A percentile compares a stretch with the other conserved stretches of the same genome.
Conservation (phyloP, 1,139 yeast species). For the Lodderomyces theae region DNA sequence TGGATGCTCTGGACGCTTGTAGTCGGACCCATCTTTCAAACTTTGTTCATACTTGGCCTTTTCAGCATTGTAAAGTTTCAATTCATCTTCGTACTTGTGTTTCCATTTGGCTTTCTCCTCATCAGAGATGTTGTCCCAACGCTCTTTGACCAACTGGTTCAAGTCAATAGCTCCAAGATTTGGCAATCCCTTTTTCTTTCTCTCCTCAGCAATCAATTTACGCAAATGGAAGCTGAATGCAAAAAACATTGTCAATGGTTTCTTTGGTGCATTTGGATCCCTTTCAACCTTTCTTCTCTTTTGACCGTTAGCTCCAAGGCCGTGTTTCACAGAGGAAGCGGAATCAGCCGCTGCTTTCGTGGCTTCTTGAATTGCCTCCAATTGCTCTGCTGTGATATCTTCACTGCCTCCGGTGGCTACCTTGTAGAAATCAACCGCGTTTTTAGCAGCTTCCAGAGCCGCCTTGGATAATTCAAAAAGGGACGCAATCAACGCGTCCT, state of each 20-base stretch:
- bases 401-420: conserved; percentile 31
- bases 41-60: conserved; percentile 58
- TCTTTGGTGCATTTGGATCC: conserved; percentile 63
- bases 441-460: conserved; percentile 67
- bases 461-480: conserved; percentile 78
- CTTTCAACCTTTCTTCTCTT: conserved; percentile 51
- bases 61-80: conserved; percentile 59
- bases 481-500: conserved; percentile 65
- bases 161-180: conserved; percentile 72
- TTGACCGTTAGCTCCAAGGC: conserved; percentile 16
- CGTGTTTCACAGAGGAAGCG: conserved; percentile 21
- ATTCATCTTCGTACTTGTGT: conserved; percentile 64
- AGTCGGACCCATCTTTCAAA: conserved; percentile 11
- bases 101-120: conserved; percentile 76
- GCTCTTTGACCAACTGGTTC: conserved; percentile 72
- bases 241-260: conserved; percentile 76
- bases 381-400: conserved; percentile 33
- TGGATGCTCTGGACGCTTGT: conserved; percentile 8
- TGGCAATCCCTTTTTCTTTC: conserved; percentile 56
- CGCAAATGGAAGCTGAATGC: conserved; percentile 69
- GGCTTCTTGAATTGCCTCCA: conserved; percentile 31
- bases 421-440: conserved; percentile 72
- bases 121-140: conserved; percentile 70
- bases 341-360: conserved; percentile 19
- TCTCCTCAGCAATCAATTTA: conserved; percentile 61